Evolutionary conservation across 2,329 filamentous ascomycete genomes (phyloP).

Genomic region (Lecanoromycetidae sp.): DNA sequence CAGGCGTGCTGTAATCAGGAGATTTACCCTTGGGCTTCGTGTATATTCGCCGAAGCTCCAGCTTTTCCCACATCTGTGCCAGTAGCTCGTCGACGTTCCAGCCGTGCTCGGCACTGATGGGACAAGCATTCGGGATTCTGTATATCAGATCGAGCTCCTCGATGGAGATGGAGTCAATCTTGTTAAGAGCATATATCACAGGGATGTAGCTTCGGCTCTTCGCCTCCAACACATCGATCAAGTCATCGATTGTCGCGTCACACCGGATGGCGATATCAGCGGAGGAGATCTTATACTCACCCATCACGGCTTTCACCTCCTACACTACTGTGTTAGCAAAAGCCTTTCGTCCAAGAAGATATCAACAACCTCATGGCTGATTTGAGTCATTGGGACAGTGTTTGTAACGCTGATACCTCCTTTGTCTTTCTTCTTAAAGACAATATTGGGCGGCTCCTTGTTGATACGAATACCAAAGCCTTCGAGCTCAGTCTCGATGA

Average conservation of each 20-base stretch:
- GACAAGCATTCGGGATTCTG: conserved; percentile 90
- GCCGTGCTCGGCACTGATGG: conserved; percentile 92
- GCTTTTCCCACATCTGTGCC: conserved; percentile 97
- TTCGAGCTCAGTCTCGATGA: conserved; percentile 91
- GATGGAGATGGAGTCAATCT: conserved; percentile 96
- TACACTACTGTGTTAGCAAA: conserved; percentile 16
- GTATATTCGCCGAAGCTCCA: conserved; percentile 83
- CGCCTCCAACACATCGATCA: conserved; percentile 91
- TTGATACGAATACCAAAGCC: conserved; percentile 97
- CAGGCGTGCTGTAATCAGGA: conserved; percentile 83
- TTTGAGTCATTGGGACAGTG: conserved; percentile 82
- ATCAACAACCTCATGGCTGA: conserved; percentile 57
- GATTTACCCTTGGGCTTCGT: conserved; percentile 94
- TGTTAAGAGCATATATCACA: conserved; percentile 98
- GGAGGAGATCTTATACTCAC: conserved; percentile 90
- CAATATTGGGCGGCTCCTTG: conserved; percentile 92
- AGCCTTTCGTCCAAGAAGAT: neutral
- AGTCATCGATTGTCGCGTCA: conserved; percentile 91
- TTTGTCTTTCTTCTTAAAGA: conserved; percentile 99
- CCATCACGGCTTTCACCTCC: conserved; percentile 97
- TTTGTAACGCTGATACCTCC: conserved; percentile 93
- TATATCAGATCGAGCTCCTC: conserved; percentile 95
- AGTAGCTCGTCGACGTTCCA: conserved; percentile 97
- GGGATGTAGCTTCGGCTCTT: conserved; percentile 94
- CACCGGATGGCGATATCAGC: conserved; percentile 96